phyloP scores from a whole-genome alignment of 2,329 filamentous ascomycete species.

The Exophiala sp. region DNA sequence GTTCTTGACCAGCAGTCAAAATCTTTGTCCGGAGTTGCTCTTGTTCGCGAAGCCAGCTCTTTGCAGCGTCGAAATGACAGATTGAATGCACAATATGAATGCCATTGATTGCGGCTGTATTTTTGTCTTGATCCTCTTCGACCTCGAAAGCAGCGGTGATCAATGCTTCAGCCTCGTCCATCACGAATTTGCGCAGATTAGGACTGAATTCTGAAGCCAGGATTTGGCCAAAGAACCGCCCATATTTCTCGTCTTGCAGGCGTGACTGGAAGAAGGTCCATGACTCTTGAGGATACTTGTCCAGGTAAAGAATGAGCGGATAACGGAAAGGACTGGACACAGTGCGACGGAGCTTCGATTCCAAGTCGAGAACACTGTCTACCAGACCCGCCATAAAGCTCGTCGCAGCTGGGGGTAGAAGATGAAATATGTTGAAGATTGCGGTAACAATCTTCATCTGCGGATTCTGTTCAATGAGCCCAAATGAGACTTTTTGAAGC shows the following conservation, averaged over 20 bases:
- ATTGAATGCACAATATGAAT: slow-evolving; percentile 82
- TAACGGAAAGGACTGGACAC: slow-evolving; percentile 87
- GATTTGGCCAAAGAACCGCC: slow-evolving; percentile 85
- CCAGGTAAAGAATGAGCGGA: slow-evolving; percentile 88
- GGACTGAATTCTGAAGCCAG: slow-evolving; percentile 71
- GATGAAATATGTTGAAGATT: slow-evolving; percentile 94
- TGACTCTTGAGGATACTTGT: slow-evolving; percentile 84
- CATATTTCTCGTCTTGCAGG: slow-evolving; percentile 80
- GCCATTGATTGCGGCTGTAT: slow-evolving; percentile 78
- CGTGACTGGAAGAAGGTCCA: slow-evolving; percentile 76
- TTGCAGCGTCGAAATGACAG: slow-evolving; percentile 61
- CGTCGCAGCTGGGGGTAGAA: slow-evolving; percentile 86
- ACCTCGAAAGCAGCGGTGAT: slow-evolving; percentile 62
- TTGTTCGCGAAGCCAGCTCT: slow-evolving; percentile 62
- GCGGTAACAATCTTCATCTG: slow-evolving; percentile 94
- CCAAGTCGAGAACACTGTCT: slow-evolving; percentile 83
- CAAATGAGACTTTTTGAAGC: slow-evolving; percentile 89
- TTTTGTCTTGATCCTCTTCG: slow-evolving; percentile 64
- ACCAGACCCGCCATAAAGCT: slow-evolving; percentile 88
- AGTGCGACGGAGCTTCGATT: slow-evolving; percentile 79
- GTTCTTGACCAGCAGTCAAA: slow-evolving; percentile 66
- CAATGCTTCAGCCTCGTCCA: slow-evolving; percentile 69
- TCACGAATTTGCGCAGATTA: slow-evolving; percentile 69
- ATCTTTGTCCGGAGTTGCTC: slow-evolving; percentile 57
- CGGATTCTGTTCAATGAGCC: slow-evolving; percentile 84